Evolutionary conservation across 2,329 filamentous ascomycete genomes (phyloP), one percentile per base, ranked within the genome.

Genomic region (Fusarium falciforme): DNA sequence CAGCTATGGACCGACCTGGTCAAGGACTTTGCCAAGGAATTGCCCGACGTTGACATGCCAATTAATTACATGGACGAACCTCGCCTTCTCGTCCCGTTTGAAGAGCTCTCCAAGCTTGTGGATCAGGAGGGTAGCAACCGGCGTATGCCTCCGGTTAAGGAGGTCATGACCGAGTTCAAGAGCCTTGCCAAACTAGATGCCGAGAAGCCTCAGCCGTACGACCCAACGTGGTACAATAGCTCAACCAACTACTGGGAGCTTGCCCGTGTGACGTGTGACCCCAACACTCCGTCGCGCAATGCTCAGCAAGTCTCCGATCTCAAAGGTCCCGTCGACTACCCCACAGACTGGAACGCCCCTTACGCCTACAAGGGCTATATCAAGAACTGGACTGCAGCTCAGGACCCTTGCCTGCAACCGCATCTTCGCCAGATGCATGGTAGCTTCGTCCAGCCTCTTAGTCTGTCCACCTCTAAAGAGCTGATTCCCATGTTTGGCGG

Each of bases 1-100:
- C 77, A 86, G 76, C 80, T 84, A 25, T 89, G 87, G 87, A 84
- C 85, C 2, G 77, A 80, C 5, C 82, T 90, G 14, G 85, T 91
- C 25, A 74, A 78, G 3, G 87, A 88, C 66, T 88, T 91, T 38
- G 86, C 88, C 29, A 78, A 85, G 16, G 82, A 86, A 59, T 79
- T 93, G 25, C 91, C 90, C 6, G 90, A 93, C 70, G 88, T 93
- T 79, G 90, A 92, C 78, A 91, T 92, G 83, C 88, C 90, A 12
- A 89, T 92, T 82, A 92, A 93, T 77, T 85, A 87, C 61, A 85
- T 91, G 81, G 90, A 92, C 78, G 89, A 93, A 78, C 87, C 90
- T 31, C 85, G 91, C 25, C 79, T 93, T n/a, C 81, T 92, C 33
- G 89, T 91, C 4, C 86, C 89, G 11, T 90, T 86, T 82, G 86